A percentile compares a stretch with the other conserved stretches of the same genome.
Conservation (phyloP, 1,139 yeast genomes). For the Wickerhamomyces sp. region DNA sequence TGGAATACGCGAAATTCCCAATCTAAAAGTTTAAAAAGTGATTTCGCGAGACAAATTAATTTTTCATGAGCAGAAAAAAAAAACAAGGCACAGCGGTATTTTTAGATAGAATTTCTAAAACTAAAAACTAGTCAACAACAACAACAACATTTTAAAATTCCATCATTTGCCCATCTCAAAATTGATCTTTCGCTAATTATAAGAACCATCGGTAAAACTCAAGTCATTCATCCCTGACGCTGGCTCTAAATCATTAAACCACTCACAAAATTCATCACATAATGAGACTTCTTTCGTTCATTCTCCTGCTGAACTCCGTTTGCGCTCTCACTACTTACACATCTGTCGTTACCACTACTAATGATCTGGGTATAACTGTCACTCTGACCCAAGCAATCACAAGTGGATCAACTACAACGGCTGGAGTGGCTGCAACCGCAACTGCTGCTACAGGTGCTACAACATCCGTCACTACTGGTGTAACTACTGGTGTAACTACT, state of each 20-base stretch:
- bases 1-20: too few relatives aligned
- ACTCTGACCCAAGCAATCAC: constrained; percentile 24
- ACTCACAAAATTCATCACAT: not conserved
- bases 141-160: too few relatives aligned
- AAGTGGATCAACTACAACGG: constrained; percentile 14
- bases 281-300: constrained; percentile 6
- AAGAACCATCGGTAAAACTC: too few relatives aligned
- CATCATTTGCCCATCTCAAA: too few relatives aligned
- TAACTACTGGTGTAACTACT: not conserved
- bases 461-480: constrained; percentile 4
- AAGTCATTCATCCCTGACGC: not conserved
- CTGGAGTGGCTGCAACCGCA: constrained; percentile 12
- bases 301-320: constrained; percentile 2
- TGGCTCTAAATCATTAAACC: not conserved
- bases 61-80: too few relatives aligned
- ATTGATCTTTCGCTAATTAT: too few relatives aligned
- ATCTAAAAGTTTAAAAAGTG: too few relatives aligned
- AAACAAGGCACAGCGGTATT: too few relatives aligned
- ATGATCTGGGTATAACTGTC: constrained; percentile 20
- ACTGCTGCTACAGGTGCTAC: constrained; percentile 8
- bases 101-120: too few relatives aligned
- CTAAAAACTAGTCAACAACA: too few relatives aligned
- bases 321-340: constrained; percentile 16
- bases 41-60: too few relatives aligned
- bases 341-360: constrained; percentile 27